Conservation (phyloP, 2,329 filamentous ascomycete species). For the Colletotrichum abscissum region DNA sequence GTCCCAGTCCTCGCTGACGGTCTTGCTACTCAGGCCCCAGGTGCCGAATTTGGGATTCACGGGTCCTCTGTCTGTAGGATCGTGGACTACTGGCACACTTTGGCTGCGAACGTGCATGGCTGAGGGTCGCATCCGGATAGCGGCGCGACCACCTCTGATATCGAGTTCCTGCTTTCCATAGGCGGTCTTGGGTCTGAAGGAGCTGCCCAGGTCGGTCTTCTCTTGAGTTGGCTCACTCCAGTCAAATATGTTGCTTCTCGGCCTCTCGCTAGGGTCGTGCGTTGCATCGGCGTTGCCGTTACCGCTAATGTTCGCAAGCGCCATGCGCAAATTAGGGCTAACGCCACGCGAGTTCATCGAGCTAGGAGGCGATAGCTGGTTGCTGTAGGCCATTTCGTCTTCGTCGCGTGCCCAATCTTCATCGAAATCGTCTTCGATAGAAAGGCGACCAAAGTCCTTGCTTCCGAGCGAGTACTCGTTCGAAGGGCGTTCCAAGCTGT, state of each 20-base stretch:
- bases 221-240: conserved; percentile 79
- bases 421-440: conserved; percentile 71
- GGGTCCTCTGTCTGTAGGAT: conserved; percentile 66
- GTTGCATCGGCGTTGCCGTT: conserved; percentile 51
- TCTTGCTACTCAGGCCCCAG: conserved; percentile 84
- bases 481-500: conserved; percentile 42
- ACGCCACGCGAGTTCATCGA: conserved; percentile 65
- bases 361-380: conserved; percentile 68
- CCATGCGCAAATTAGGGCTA: conserved; percentile 64
- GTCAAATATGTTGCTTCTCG: conserved; percentile 79
- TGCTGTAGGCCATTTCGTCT: conserved; percentile 64
- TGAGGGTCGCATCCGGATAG: conserved; percentile 75
- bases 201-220: conserved; percentile 69
- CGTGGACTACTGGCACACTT: conserved; percentile 80
- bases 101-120: conserved; percentile 82
- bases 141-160: conserved; percentile 74
- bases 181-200: conserved; percentile 77
- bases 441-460: conserved; percentile 61
- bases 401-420: conserved; percentile 71
- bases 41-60: conserved; percentile 78
- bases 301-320: conserved; percentile 64
- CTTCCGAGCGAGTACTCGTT: conserved; percentile 47
- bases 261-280: conserved; percentile 56
- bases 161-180: conserved; percentile 81
- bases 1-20: conserved; percentile 88